Percentiles rank a stretch among this genome's conserved stretches.
Evolutionary conservation across 345 rosid genomes (phyloP).

Genomic region (Litchi chinensis): DNA sequence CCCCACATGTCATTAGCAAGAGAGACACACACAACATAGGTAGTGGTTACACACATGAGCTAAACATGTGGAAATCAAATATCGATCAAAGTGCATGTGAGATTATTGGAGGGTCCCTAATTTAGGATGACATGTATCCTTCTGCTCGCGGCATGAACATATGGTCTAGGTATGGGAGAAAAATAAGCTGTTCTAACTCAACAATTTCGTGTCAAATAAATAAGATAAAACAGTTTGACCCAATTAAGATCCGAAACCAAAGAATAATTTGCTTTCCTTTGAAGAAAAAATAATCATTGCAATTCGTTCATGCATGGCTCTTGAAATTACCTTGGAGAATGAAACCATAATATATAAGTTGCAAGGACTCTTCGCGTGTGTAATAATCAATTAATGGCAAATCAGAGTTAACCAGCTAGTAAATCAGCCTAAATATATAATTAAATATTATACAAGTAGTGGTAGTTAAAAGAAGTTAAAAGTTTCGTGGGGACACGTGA

Average conservation of each 20-base stretch:
- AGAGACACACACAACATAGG: constrained; percentile 6
- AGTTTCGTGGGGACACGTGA: constrained; percentile 1
- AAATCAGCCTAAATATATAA: too few relatives aligned
- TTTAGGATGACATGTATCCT: background rate
- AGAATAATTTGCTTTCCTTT: background rate
- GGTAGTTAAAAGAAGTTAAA: background rate
- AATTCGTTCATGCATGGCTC: too few relatives aligned
- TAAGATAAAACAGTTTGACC: background rate
- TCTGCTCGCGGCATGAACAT: background rate
- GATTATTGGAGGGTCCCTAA: background rate
- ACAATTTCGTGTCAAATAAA: background rate
- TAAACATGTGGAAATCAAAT: background rate
- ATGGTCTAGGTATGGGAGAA: constrained; percentile 1
- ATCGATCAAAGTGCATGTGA: background rate
- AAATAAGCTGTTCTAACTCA: background rate
- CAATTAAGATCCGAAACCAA: background rate
- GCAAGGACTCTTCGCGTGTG: too few relatives aligned
- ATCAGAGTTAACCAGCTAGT: too few relatives aligned
- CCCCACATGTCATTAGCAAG: constrained; percentile 21
- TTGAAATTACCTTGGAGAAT: too few relatives aligned
- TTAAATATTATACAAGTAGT: background rate
- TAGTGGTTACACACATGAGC: background rate
- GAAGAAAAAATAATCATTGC: background rate
- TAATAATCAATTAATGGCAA: too few relatives aligned
- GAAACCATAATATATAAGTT: too few relatives aligned